Evolutionary conservation across 805 yeast genomes (phyloP).

Genomic region (Brettanomyces nanus): DNA sequence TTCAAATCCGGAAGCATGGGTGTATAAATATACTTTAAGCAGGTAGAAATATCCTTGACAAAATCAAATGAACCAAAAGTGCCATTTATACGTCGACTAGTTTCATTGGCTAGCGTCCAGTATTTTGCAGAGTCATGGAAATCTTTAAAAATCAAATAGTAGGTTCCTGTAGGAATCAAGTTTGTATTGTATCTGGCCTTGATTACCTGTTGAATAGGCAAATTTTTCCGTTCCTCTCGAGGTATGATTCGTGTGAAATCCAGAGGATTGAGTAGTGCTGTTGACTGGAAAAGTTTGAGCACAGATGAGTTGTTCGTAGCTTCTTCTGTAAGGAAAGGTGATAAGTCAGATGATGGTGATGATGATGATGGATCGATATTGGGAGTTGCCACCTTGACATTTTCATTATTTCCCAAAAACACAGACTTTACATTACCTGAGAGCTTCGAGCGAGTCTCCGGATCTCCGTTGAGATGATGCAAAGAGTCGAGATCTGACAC

Average conservation of each 20-base stretch:
- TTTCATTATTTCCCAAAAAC: too few relatives aligned
- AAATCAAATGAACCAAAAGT: conserved; percentile 29
- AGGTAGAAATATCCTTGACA: conserved; percentile 31
- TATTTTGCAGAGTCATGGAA: conserved; percentile 13
- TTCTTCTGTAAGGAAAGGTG: not conserved
- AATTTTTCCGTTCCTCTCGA: not conserved
- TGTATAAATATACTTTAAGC: conserved; percentile 14
- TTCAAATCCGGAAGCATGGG: conserved; percentile 16
- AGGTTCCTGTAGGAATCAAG: conserved; percentile 37
- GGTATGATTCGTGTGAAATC: not conserved
- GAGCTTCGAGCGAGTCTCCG: too few relatives aligned
- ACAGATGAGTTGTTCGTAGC: not conserved
- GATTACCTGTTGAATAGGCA: conserved; percentile 30
- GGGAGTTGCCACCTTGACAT: too few relatives aligned
- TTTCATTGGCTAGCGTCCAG: conserved; percentile 18
- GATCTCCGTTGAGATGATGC: too few relatives aligned
- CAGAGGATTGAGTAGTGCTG: not conserved
- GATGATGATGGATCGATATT: too few relatives aligned
- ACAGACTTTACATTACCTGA: too few relatives aligned
- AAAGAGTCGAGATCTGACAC: not conserved
- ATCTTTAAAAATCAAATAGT: conserved; percentile 44
- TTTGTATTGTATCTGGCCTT: conserved; percentile 41
- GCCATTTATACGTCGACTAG: conserved; percentile 46
- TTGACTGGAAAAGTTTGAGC: not conserved
- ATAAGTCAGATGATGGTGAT: too few relatives aligned